phyloP scores from a whole-genome alignment of 2,329 filamentous ascomycete species.

The Clonostachys chloroleuca region DNA sequence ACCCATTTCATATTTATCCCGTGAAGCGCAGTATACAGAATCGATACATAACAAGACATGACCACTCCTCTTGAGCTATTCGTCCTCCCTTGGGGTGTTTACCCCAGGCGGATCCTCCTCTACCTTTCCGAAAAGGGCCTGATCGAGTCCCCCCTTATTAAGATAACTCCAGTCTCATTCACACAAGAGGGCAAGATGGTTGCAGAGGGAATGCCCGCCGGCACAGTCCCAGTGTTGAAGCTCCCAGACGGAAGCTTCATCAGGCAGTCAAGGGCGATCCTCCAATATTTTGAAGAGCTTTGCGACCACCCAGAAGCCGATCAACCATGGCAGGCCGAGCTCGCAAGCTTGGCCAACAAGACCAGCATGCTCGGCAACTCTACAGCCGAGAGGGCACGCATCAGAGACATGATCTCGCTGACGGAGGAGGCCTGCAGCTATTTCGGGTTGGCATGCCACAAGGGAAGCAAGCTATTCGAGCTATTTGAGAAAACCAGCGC shows the following conservation, averaged over 20 bases:
- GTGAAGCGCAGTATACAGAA: no score
- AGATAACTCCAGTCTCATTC: neutral
- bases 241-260: conserved; percentile 11
- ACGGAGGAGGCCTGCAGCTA: neutral
- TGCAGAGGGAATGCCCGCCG: conserved; percentile 11
- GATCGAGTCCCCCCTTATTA: neutral
- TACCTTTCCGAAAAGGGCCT: neutral
- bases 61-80: neutral
- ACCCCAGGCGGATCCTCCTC: neutral
- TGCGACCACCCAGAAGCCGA: conserved; percentile 7
- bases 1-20: no score
- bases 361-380: neutral
- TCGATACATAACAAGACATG: no score
- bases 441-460: neutral
- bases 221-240: conserved; percentile 8
- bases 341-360: neutral
- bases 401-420: neutral
- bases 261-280: conserved; percentile 11
- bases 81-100: neutral
- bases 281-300: conserved; percentile 14
- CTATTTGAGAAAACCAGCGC: neutral
- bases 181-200: neutral
- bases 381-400: neutral
- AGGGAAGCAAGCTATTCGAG: neutral
- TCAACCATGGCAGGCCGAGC: conserved; percentile 6